A percentile compares a stretch with the other conserved stretches of the same genome.
Evolutionary conservation across 176 grass and related monocot species (phyloP).

Genomic region (Cenchrus purpureus): DNA sequence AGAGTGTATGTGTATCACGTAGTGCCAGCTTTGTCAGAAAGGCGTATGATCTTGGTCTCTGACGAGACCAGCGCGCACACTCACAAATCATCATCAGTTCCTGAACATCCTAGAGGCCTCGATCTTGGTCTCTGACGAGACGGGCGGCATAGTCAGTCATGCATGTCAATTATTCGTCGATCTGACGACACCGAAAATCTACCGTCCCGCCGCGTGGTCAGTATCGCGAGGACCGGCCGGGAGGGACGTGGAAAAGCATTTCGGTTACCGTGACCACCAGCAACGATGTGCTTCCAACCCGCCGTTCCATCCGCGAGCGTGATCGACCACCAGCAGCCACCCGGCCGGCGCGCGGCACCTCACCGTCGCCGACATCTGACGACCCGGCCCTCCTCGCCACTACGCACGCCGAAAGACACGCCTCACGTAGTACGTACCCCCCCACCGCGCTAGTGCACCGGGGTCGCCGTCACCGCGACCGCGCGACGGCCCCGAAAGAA

Average conservation of each 20-base stretch:
- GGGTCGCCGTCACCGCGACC: not conserved
- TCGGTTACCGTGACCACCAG: not conserved
- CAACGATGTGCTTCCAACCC: constrained; percentile 21
- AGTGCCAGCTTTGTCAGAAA: not conserved
- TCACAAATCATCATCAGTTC: not conserved
- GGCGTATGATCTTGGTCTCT: not conserved
- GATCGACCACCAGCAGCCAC: not conserved
- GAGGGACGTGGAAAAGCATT: constrained; percentile 21
- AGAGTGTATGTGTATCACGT: not conserved
- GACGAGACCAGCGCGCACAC: not conserved
- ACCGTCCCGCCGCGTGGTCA: not conserved
- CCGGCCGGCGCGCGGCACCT: constrained; percentile 32
- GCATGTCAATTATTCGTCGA: constrained; percentile 10
- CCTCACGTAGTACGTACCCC: not conserved
- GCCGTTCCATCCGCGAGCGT: not conserved
- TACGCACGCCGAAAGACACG: constrained; percentile 50
- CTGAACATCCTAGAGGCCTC: not conserved
- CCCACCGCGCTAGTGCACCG: constrained; percentile 9
- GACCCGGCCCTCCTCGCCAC: constrained; percentile 28
- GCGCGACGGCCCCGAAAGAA: not conserved
- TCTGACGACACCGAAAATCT: not conserved
- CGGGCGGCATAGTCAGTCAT: no score
- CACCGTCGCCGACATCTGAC: constrained; percentile 45
- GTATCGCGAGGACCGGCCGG: not conserved
- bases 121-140: not conserved